Conservation (phyloP, 1,139 yeast genomes). For the Candida sp. region DNA sequence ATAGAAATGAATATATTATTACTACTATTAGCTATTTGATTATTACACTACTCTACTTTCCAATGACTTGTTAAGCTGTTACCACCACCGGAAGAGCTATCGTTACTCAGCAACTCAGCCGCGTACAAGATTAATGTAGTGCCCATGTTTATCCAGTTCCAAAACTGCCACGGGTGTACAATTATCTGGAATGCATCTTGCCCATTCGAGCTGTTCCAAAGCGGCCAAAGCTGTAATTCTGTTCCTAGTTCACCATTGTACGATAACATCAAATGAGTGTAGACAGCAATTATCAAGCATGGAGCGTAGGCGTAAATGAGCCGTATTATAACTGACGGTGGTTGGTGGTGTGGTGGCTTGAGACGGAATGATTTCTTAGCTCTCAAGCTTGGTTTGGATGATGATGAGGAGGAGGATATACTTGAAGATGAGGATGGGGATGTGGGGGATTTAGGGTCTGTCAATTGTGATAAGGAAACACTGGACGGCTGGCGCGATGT, state of each 20-base stretch:
- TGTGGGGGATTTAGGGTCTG: slow-evolving; percentile 1
- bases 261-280: slow-evolving; percentile 91
- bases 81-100: slow-evolving; percentile 33
- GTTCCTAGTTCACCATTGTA: slow-evolving; percentile 78
- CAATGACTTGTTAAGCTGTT: slow-evolving; percentile 43
- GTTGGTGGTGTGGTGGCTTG: slow-evolving; percentile 27
- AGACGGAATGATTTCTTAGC: slow-evolving; percentile 16
- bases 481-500: slow-evolving; percentile 17
- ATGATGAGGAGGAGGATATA: slow-evolving; percentile 11
- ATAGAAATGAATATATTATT: slow-evolving; percentile 1
- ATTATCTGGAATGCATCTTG: slow-evolving; percentile 29
- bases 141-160: slow-evolving; percentile 96
- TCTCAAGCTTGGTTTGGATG: slow-evolving; percentile 2
- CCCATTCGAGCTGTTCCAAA: slow-evolving; percentile 31
- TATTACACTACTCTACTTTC: slow-evolving; percentile 39
- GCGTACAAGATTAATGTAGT: slow-evolving; percentile 80
- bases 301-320: slow-evolving; percentile 90
- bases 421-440: slow-evolving; percentile 15
- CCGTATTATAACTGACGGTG: slow-evolving; percentile 53
- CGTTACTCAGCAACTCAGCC: slow-evolving; percentile 64
- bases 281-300: slow-evolving; percentile 91
- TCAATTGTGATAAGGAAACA: slow-evolving; percentile 11
- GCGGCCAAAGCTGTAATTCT: slow-evolving; percentile 64
- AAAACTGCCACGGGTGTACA: slow-evolving; percentile 87
- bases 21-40: not conserved